phyloP scores from a whole-genome alignment of 441 rosid species.

The Omphalea diandra region DNA sequence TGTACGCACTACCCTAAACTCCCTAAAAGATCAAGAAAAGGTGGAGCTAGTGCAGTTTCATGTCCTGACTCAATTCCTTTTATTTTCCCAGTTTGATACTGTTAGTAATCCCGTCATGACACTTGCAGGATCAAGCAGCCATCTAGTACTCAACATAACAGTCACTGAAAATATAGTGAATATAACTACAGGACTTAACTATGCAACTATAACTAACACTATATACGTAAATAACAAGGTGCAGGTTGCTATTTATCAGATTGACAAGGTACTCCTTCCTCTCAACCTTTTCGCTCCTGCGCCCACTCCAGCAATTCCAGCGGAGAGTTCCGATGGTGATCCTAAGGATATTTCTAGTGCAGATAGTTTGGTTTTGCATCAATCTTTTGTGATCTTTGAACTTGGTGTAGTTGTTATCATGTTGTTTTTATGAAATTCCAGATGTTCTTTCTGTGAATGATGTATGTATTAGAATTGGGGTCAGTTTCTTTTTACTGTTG shows the following conservation, averaged over 20 bases:
- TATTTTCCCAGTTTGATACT: background rate
- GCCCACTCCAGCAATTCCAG: background rate
- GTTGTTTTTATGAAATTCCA: background rate
- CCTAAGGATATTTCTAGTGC: background rate
- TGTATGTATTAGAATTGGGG: no score
- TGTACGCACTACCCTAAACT: background rate
- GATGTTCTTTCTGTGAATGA: no score
- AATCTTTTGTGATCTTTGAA: background rate
- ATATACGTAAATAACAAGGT: background rate
- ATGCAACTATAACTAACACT: background rate
- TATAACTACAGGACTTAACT: constrained; percentile 1
- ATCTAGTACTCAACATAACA: background rate
- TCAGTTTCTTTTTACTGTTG: no score
- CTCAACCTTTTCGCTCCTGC: background rate
- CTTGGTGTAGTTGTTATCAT: background rate
- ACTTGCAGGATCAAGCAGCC: background rate
- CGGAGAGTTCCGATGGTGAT: background rate
- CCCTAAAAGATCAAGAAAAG: background rate
- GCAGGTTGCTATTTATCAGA: background rate
- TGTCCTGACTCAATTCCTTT: background rate
- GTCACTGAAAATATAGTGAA: background rate
- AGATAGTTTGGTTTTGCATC: background rate
- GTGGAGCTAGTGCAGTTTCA: constrained; percentile 10
- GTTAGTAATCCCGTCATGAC: constrained; percentile 7
- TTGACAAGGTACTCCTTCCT: constrained; percentile 7